Evolutionary conservation across 2,329 filamentous ascomycete species (phyloP).

Genomic region (Arthrinium phaeospermum): DNA sequence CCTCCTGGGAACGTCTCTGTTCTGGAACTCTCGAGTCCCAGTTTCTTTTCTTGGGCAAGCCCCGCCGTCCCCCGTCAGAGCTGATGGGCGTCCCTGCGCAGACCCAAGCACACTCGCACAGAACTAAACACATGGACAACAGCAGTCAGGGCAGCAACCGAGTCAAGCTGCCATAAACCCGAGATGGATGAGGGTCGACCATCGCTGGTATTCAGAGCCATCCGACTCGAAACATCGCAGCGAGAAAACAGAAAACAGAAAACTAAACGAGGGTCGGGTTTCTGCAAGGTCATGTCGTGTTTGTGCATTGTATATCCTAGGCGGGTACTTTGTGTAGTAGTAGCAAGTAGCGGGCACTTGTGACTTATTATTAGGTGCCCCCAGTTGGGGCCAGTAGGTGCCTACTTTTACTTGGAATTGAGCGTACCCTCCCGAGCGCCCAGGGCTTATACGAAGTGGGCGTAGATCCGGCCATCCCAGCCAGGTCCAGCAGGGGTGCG

Average conservation of each 20-base stretch:
- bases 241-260: conserved; percentile 9
- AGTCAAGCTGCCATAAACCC: neutral
- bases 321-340: neutral
- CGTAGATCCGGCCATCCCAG: conserved; percentile 14
- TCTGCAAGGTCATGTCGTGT: conserved; percentile 15
- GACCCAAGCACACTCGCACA: too few relatives aligned
- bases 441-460: conserved; percentile 12
- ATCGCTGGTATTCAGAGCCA: neutral
- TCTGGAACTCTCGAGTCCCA: conserved; percentile 17
- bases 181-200: neutral
- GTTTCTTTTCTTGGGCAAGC: conserved; percentile 14
- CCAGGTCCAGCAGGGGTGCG: conserved; percentile 9
- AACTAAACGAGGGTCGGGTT: neutral
- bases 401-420: conserved; percentile 17
- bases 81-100: neutral
- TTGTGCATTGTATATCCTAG: neutral
- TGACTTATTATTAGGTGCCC: conserved; percentile 12
- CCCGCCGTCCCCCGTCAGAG: conserved; percentile 15
- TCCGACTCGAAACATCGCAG: neutral
- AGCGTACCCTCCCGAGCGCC: neutral
- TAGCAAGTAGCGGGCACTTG: neutral
- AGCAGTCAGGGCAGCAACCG: neutral
- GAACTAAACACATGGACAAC: neutral
- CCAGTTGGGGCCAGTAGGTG: neutral
- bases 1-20: conserved; percentile 10